Conservation (phyloP, 805 yeast genomes). For the Hanseniaspora nectarophila region DNA sequence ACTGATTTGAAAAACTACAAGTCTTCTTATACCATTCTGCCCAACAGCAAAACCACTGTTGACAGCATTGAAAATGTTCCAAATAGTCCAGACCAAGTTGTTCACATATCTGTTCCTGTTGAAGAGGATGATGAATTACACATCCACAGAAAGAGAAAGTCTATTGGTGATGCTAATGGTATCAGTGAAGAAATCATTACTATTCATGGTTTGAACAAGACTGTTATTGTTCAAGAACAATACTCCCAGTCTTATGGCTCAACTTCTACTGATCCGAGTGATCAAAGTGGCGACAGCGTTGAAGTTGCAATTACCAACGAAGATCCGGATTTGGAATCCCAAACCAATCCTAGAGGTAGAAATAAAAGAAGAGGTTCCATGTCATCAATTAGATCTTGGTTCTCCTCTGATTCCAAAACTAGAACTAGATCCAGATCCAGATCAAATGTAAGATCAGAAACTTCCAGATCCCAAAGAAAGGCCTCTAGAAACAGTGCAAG, state of each 20-base stretch:
- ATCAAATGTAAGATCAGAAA: background rate
- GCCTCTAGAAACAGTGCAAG: background rate
- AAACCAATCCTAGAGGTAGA: conserved; percentile 8
- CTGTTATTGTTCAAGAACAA: conserved; percentile 13
- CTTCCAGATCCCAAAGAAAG: background rate
- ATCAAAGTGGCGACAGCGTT: background rate
- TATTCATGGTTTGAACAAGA: conserved; percentile 13
- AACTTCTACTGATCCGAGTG: conserved; percentile 5
- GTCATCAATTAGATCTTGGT: conserved; percentile 12
- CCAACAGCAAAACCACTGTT: background rate
- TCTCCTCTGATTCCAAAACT: conserved; percentile 8
- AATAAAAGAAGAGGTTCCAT: conserved; percentile 13
- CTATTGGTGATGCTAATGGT: conserved; percentile 11
- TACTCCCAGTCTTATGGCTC: conserved; percentile 12
- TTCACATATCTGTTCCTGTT: conserved; percentile 9
- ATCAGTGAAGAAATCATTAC: conserved; percentile 13
- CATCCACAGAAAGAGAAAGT: conserved; percentile 8
- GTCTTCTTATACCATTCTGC: conserved; percentile 11
- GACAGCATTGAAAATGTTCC: background rate
- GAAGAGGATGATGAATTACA: conserved; percentile 11
- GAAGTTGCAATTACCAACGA: background rate
- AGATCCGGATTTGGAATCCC: conserved; percentile 5
- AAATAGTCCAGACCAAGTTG: background rate
- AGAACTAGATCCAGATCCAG: conserved; percentile 10
- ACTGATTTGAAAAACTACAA: conserved; percentile 3